Evolutionary conservation across 176 grass and related monocot genomes (phyloP).

Genomic region (Oropetium thomaeum): DNA sequence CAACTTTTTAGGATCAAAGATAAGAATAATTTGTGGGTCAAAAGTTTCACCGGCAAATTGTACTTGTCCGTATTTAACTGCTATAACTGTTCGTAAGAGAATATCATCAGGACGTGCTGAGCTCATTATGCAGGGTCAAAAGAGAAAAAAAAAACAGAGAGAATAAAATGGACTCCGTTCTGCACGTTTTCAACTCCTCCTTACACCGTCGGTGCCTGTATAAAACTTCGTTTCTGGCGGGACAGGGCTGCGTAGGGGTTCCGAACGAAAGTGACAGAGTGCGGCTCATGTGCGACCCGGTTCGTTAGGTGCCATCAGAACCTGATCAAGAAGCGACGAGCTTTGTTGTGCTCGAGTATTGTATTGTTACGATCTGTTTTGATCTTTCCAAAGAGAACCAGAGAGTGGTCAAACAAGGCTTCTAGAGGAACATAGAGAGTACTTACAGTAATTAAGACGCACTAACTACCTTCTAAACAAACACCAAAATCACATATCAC

Average conservation of each 20-base stretch:
- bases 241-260: no score
- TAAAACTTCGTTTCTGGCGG: background rate
- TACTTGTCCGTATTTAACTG: background rate
- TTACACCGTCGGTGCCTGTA: background rate
- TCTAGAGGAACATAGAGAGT: no score
- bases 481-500: background rate
- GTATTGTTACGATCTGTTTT: background rate
- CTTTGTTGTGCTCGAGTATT: background rate
- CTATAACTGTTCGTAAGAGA: background rate
- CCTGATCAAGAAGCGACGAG: constrained; percentile 16
- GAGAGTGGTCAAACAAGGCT: constrained; percentile 19
- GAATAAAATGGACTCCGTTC: no score
- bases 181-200: no score
- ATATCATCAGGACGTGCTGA: background rate
- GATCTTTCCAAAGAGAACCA: background rate
- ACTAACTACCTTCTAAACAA: background rate
- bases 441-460: background rate
- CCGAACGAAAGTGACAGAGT: background rate
- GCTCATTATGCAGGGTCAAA: background rate
- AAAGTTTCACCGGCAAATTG: background rate
- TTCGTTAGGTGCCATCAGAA: background rate
- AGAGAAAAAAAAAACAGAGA: no score
- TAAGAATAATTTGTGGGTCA: background rate
- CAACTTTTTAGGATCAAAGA: background rate
- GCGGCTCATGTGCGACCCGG: background rate